Percentiles rank a stretch among this genome's conserved stretches.
Evolutionary conservation across 345 rosid genomes (phyloP).

Genomic region (Eucalyptus paniculata): DNA sequence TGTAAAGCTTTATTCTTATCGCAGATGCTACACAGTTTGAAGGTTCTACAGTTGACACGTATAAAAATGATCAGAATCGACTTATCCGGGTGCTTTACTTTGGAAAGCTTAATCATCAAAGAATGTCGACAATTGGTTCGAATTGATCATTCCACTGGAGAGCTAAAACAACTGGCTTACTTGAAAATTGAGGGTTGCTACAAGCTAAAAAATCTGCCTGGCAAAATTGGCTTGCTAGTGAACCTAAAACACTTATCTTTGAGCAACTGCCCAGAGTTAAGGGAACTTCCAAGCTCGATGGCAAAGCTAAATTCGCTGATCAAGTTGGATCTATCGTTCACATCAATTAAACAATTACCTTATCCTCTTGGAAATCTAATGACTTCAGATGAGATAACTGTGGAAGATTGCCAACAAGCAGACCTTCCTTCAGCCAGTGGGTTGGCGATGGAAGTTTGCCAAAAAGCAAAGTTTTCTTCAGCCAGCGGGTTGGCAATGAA

Average conservation of each 20-base stretch:
- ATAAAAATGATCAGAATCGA: fast-evolving
- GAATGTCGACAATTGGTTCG: not conserved
- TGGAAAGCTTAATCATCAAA: too few relatives aligned
- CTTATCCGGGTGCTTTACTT: too few relatives aligned
- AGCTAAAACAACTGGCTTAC: not conserved
- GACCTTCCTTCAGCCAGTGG: not conserved
- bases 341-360: not conserved
- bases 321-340: not conserved
- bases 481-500: not conserved
- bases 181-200: not conserved
- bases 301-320: not conserved
- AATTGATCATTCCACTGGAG: not conserved
- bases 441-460: not conserved
- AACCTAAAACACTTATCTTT: not conserved
- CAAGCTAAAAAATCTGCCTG: not conserved
- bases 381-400: fast-evolving
- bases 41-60: too few relatives aligned
- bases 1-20: fast-evolving
- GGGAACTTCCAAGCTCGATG: not conserved
- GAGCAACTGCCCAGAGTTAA: fast-evolving
- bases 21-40: too few relatives aligned
- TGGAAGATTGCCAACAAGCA: not conserved
- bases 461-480: not conserved
- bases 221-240: not conserved
- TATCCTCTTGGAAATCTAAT: fast-evolving